These are phyloP conservation scores for Leccinum ochraceum DNA, from an alignment of 768 basidiomycete species.

Conservation along the genomic window DNA sequence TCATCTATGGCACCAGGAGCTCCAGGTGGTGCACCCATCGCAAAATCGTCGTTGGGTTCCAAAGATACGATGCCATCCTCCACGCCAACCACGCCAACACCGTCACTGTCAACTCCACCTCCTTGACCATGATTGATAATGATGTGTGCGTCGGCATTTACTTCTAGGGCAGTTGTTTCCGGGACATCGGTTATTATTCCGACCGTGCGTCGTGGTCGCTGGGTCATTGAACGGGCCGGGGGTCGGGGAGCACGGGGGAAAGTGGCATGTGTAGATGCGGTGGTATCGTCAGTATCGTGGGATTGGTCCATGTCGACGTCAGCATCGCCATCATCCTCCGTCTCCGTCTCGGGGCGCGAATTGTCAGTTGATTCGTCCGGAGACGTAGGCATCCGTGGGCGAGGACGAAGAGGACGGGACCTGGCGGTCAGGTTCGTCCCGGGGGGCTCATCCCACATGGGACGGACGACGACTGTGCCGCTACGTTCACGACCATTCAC, in stretches of 20 bases:
- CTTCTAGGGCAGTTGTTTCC: constrained; percentile 36
- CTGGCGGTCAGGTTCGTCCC: constrained; percentile 23
- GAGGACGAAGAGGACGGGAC: constrained; percentile 35
- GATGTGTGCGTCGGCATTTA: constrained; percentile 51
- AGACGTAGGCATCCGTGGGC: constrained; percentile 36
- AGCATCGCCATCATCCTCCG: constrained; percentile 70
- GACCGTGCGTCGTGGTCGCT: constrained; percentile 43
- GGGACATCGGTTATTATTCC: constrained; percentile 48
- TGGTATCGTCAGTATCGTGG: constrained; percentile 36
- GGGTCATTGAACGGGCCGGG: constrained; percentile 34
- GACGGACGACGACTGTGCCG: constrained; percentile 71
- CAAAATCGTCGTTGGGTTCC: constrained; percentile 85
- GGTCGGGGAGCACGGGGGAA: constrained; percentile 32
- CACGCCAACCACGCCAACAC: constrained; percentile 49
- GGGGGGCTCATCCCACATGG: constrained; percentile 52
- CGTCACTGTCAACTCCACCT: constrained; percentile 40
- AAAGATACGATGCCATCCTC: constrained; percentile 77
- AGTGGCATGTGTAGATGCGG: constrained; percentile 28
- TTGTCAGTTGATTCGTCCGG: constrained; percentile 47
- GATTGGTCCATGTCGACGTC: constrained; percentile 54
- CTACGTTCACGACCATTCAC: constrained; percentile 66
- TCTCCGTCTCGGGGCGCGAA: constrained; percentile 73
- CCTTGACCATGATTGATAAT: constrained; percentile 51
- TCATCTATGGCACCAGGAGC: constrained; percentile 80
- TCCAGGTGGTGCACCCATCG: constrained; percentile 88